phyloP scores from a whole-genome alignment of 768 basidiomycete genomes.

The Lentinula edodes region DNA sequence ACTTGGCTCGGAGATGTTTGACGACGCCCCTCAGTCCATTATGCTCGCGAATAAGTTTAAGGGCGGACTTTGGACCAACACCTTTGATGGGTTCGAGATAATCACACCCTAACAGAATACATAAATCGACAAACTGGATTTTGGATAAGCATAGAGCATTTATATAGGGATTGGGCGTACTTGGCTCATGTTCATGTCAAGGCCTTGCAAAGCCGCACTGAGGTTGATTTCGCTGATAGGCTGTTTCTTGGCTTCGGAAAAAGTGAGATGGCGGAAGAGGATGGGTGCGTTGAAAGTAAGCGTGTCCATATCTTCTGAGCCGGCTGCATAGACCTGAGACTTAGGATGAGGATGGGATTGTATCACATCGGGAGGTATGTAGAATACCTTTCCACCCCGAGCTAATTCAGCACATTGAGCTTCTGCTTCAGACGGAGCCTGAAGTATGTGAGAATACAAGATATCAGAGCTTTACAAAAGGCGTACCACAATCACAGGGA shows the following conservation, averaged over 20 bases:
- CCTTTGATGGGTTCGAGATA: constrained; percentile 99
- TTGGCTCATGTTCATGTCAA: constrained; percentile 90
- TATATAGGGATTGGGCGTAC: constrained; percentile 29
- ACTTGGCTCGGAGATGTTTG: constrained; percentile 77
- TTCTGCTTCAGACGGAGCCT: constrained; percentile 99
- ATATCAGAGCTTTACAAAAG: neutral
- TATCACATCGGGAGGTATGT: neutral
- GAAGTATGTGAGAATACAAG: constrained; percentile 6
- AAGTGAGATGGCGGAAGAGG: constrained; percentile 91
- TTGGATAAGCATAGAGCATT: neutral
- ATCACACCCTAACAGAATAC: constrained; percentile 94
- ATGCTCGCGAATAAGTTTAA: constrained; percentile 87
- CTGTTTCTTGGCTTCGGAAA: constrained; percentile 95
- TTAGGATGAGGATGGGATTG: neutral
- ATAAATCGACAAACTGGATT: constrained; percentile 87
- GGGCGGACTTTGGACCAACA: constrained; percentile 89
- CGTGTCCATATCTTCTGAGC: constrained; percentile 99
- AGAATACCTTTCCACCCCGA: constrained; percentile 79
- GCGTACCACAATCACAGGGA: constrained; percentile 86
- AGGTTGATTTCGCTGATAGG: constrained; percentile 93
- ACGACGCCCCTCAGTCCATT: constrained; percentile 68
- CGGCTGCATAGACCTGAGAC: constrained; percentile 86
- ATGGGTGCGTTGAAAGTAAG: constrained; percentile 92
- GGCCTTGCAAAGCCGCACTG: constrained; percentile 75
- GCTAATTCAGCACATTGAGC: constrained; percentile 98